Conservation (phyloP, 2,329 filamentous ascomycete genomes). For the Dendryphion nanum region DNA sequence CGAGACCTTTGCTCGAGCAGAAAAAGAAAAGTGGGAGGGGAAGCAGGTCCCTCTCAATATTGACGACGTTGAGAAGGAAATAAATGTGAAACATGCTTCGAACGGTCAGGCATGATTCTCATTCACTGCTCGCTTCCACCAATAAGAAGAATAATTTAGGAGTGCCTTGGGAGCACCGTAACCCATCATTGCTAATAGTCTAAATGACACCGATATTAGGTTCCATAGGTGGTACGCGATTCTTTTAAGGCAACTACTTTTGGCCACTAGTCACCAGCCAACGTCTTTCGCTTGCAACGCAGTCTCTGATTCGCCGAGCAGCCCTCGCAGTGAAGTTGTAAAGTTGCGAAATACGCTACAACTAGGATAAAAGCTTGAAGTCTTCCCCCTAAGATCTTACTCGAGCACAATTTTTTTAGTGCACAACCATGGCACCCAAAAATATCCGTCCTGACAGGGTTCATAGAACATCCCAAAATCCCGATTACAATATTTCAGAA, state of each 20-base stretch:
- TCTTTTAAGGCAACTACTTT: no score
- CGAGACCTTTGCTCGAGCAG: conserved; percentile 64
- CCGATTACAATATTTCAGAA: conserved; percentile 6
- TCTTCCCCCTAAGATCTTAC: background rate
- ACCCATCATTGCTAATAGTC: background rate
- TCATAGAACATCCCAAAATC: conserved; percentile 5
- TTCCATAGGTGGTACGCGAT: background rate
- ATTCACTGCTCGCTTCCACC: no score
- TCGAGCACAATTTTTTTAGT: background rate
- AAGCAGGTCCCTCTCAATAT: conserved; percentile 59
- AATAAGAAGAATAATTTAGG: background rate
- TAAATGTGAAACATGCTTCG: conserved; percentile 49
- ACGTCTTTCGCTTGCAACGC: no score
- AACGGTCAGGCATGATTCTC: conserved; percentile 5
- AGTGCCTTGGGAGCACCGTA: background rate
- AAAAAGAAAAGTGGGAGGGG: conserved; percentile 54
- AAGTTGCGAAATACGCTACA: background rate
- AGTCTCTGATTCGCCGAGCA: background rate
- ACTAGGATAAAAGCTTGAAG: background rate
- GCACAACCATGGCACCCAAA: background rate
- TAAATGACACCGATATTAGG: background rate
- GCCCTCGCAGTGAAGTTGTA: background rate
- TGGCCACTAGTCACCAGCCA: no score
- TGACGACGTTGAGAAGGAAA: conserved; percentile 57
- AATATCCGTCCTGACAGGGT: conserved; percentile 3